A percentile compares a stretch with the other conserved stretches of the same genome.
Conservation (phyloP, 2,329 filamentous ascomycete species). For the Colletotrichum shisoi region DNA sequence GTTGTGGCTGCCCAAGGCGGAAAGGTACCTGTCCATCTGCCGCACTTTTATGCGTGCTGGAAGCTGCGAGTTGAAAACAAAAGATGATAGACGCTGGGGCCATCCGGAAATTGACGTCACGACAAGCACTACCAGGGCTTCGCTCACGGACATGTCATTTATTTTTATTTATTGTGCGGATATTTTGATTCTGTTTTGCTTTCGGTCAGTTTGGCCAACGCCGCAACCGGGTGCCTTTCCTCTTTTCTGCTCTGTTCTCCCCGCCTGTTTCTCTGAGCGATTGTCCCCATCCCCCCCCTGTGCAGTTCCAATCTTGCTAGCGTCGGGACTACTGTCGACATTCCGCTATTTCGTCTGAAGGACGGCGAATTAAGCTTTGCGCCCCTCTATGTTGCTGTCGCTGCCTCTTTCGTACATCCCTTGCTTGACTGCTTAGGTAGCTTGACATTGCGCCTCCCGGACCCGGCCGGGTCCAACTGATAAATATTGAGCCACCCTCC, state of each 20-base stretch:
- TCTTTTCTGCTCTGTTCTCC: neutral
- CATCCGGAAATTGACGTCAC: constrained; percentile 18
- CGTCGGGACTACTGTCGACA: constrained; percentile 6
- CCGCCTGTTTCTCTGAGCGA: too few relatives aligned
- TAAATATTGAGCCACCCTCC: constrained; percentile 12
- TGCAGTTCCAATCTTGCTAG: constrained; percentile 3
- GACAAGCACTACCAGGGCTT: neutral
- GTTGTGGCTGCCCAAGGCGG: neutral
- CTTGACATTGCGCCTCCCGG: neutral
- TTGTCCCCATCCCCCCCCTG: neutral
- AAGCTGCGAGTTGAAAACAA: neutral
- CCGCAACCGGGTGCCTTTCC: neutral
- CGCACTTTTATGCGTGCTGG: neutral
- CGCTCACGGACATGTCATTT: neutral
- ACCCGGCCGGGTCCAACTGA: neutral
- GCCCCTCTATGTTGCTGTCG: constrained; percentile 5
- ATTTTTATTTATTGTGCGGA: neutral
- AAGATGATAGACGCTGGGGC: neutral
- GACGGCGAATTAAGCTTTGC: constrained; percentile 24
- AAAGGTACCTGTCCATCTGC: constrained; percentile 14
- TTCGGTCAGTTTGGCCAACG: too few relatives aligned
- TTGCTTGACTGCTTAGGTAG: constrained; percentile 12
- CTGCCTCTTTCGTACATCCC: neutral
- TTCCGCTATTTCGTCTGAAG: neutral
- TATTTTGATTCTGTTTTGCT: too few relatives aligned